Percentiles rank a stretch among this genome's conserved stretches.
Conservation (phyloP, 208 protist species). For the Wallacemonas sp. region DNA sequence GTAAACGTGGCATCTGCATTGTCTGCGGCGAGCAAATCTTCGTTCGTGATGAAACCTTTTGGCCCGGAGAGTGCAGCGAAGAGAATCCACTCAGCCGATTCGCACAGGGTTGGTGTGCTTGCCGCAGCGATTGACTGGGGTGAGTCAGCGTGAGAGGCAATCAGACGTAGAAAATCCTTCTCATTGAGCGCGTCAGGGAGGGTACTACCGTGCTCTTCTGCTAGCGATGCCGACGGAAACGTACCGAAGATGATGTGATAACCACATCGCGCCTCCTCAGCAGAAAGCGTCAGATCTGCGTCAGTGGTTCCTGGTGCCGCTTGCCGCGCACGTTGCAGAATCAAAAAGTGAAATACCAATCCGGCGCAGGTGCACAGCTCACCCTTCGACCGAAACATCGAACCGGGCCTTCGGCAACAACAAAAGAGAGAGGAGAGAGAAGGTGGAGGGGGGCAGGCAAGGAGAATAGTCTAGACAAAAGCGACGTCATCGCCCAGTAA, state of each 20-base stretch:
- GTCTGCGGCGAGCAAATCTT: constrained; percentile 31
- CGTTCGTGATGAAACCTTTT: constrained; percentile 52
- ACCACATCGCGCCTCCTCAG: background rate
- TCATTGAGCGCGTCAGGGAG: background rate
- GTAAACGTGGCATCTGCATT: background rate
- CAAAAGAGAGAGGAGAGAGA: background rate
- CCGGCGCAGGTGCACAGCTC: background rate
- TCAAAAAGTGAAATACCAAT: background rate
- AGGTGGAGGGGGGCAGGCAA: too few species aligned
- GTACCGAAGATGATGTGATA: background rate
- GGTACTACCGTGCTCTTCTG: background rate
- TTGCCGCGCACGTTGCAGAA: background rate
- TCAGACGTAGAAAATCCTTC: background rate
- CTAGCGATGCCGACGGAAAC: background rate
- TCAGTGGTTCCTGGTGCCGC: background rate
- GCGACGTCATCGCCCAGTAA: too few species aligned
- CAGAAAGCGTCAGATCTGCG: background rate
- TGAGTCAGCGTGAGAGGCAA: background rate
- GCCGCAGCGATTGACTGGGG: too few species aligned
- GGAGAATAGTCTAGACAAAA: too few species aligned
- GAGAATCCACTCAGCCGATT: constrained; percentile 13
- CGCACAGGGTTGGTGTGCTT: background rate
- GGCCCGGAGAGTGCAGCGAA: constrained; percentile 51
- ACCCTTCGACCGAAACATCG: constrained; percentile 3
- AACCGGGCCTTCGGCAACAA: too few species aligned